Evolutionary conservation across 2,329 filamentous ascomycete genomes (phyloP).

Genomic region (Penicillium sp.): DNA sequence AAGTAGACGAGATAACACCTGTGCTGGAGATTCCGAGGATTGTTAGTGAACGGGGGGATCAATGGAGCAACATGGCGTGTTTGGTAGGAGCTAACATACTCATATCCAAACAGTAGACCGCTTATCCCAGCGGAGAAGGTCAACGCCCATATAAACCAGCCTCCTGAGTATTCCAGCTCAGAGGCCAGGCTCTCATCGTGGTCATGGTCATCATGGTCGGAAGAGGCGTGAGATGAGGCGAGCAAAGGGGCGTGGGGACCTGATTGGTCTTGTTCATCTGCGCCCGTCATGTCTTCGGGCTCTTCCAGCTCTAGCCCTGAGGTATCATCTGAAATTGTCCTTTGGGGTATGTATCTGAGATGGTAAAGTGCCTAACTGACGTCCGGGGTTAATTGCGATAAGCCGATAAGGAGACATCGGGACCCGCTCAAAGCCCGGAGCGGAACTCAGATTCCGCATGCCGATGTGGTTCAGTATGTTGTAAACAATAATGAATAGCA

Average conservation of each 20-base stretch:
- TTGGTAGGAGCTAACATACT: conserved; percentile 40
- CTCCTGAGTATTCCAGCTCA: conserved; percentile 26
- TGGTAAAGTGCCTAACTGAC: background rate
- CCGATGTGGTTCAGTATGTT: background rate
- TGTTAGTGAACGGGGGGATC: conserved; percentile 9
- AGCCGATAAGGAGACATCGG: conserved; percentile 7
- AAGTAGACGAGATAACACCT: conserved; percentile 60
- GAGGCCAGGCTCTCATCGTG: conserved; percentile 9
- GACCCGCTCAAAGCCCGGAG: conserved; percentile 13
- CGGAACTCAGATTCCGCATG: conserved; percentile 2
- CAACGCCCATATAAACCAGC: conserved; percentile 54
- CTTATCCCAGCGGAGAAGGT: conserved; percentile 58
- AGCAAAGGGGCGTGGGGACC: conserved; percentile 35
- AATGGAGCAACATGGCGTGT: background rate
- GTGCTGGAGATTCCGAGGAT: conserved; percentile 43
- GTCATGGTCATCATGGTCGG: conserved; percentile 11
- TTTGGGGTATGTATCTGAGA: background rate
- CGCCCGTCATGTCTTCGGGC: conserved; percentile 25
- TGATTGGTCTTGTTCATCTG: conserved; percentile 22
- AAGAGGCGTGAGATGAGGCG: conserved; percentile 12
- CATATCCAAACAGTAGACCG: conserved; percentile 61
- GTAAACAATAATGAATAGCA: background rate
- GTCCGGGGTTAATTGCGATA: conserved; percentile 16
- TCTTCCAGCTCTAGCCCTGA: conserved; percentile 8
- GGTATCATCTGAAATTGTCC: conserved; percentile 9